Evolutionary conservation across 441 rosid genomes (phyloP).

Genomic region (Erodium moschatum): DNA sequence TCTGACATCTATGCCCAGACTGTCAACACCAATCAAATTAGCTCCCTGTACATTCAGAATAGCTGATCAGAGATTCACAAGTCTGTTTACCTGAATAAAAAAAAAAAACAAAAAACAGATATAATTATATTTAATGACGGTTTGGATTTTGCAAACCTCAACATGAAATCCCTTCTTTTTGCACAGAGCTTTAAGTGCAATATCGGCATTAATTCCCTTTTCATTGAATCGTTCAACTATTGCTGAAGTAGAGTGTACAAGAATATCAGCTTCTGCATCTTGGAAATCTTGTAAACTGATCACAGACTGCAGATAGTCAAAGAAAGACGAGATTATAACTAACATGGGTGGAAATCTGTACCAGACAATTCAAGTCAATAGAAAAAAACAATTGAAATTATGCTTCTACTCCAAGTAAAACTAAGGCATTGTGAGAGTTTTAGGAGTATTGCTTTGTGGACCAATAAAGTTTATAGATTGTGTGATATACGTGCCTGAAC

Average conservation of each 20-base stretch:
- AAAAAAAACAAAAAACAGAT: not conserved
- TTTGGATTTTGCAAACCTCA: conserved; percentile 36
- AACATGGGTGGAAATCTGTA: not conserved
- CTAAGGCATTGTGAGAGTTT: not conserved
- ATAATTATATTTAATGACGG: too few species aligned
- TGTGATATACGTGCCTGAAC: conserved; percentile 45
- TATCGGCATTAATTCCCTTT: conserved; percentile 46
- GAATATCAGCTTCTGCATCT: conserved; percentile 78
- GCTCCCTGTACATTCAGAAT: conserved; percentile 39
- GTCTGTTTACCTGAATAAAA: not conserved
- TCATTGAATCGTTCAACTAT: conserved; percentile 53
- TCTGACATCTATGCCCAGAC: conserved; percentile 88
- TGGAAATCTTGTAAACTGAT: conserved; percentile 68
- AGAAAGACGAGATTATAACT: conserved; percentile 17
- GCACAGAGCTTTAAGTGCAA: conserved; percentile 77
- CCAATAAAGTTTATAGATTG: not conserved
- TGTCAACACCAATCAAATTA: conserved; percentile 69
- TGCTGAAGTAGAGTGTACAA: conserved; percentile 53
- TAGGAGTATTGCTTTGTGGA: not conserved
- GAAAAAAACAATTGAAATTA: too few species aligned
- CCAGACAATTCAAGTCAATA: not conserved
- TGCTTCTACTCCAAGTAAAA: too few species aligned
- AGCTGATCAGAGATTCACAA: not conserved
- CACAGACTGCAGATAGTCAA: conserved; percentile 38
- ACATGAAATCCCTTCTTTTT: conserved; percentile 71